These are phyloP conservation scores for Ogataea pini DNA, from an alignment of 805 yeast species.

Conservation along the genomic window DNA sequence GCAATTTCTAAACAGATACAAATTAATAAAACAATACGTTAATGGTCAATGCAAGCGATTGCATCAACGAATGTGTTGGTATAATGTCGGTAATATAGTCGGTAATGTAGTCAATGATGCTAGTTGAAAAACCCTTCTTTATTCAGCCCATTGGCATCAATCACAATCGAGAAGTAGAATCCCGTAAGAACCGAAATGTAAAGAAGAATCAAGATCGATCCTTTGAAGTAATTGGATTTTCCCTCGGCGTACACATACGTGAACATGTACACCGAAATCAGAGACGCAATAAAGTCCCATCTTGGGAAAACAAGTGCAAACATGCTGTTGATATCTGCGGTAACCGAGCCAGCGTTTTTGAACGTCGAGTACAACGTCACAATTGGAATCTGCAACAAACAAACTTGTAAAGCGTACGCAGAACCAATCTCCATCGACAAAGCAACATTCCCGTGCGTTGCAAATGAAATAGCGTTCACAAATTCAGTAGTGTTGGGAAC, in stretches of 20 bases:
- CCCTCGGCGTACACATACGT: slow-evolving; percentile 97
- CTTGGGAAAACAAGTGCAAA: slow-evolving; percentile 89
- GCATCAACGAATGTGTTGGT: not conserved
- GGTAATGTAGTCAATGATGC: not conserved
- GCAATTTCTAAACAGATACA: too few relatives aligned
- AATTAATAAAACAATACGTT: not conserved
- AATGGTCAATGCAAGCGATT: not conserved
- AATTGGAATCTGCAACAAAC: slow-evolving; percentile 89
- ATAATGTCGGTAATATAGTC: not conserved
- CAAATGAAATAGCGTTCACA: slow-evolving; percentile 94
- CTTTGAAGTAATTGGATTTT: slow-evolving; percentile 93
- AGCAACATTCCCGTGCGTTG: slow-evolving; percentile 94
- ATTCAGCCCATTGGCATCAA: slow-evolving; percentile 31
- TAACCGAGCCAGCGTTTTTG: slow-evolving; percentile 37
- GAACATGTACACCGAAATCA: slow-evolving; percentile 83
- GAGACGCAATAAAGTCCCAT: slow-evolving; percentile 89
- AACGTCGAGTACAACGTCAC: slow-evolving; percentile 75
- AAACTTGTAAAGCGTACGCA: slow-evolving; percentile 95
- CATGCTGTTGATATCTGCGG: slow-evolving; percentile 42
- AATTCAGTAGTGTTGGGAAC: slow-evolving; percentile 98
- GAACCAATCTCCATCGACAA: slow-evolving; percentile 97
- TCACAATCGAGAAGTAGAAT: slow-evolving; percentile 62
- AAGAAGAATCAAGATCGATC: slow-evolving; percentile 78
- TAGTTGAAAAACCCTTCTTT: too few relatives aligned
- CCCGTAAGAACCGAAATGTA: slow-evolving; percentile 78